Conservation (phyloP, 257 asterid genomes). For the Solanum verrucosum region DNA sequence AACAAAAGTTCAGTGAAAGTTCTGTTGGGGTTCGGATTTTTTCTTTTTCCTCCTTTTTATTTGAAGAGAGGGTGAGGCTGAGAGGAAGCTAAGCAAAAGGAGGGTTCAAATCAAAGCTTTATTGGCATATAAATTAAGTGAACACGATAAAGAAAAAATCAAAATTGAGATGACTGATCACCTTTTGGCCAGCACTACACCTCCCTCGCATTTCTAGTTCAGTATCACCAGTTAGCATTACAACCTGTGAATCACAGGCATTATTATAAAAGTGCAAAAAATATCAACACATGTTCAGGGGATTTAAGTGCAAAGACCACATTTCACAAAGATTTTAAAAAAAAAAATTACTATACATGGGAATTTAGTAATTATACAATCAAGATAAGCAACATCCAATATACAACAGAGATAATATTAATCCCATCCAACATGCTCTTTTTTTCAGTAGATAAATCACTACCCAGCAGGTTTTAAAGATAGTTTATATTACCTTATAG, state of each 20-base stretch:
- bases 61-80: not conserved
- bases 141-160: not conserved
- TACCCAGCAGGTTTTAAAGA: not conserved
- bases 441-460: not conserved
- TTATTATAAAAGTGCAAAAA: not conserved
- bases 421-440: not conserved
- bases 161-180: conserved; percentile 4
- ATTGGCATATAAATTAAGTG: not conserved
- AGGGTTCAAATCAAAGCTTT: not conserved
- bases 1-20: not conserved
- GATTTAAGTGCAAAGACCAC: not conserved
- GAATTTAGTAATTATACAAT: not conserved
- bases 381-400: not conserved
- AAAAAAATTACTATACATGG: not conserved
- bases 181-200: conserved; percentile 99
- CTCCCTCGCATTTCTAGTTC: conserved; percentile 99
- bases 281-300: not conserved
- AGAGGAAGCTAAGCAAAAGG: not conserved
- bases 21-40: not conserved
- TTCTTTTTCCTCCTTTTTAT: not conserved
- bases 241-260: conserved; percentile 40
- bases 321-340: not conserved
- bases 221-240: conserved; percentile 97
- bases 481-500: conserved; percentile 51
- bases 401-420: not conserved